Percentiles rank a stretch among this genome's conserved stretches.
Evolutionary conservation across 495 filamentous ascomycete species (phyloP).

Genomic region (Xylaria bambusicola): DNA sequence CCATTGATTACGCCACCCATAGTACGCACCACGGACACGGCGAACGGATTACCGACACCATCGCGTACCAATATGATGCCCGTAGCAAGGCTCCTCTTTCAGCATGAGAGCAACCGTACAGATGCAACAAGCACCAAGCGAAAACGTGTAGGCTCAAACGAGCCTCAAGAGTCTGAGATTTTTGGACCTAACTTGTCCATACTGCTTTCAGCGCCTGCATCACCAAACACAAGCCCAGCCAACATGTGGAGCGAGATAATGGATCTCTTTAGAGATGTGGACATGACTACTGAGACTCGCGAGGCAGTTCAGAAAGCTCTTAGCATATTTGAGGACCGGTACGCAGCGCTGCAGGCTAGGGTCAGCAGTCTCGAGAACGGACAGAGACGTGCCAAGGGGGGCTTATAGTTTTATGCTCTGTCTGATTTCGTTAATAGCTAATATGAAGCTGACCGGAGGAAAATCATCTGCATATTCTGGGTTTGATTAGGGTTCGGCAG

Average conservation of each 20-base stretch:
- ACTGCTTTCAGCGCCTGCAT: not conserved
- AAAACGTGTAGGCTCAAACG: conserved; percentile 13
- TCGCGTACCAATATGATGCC: conserved; percentile 26
- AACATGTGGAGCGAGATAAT: conserved; percentile 55
- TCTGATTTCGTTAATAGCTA: too few relatives aligned
- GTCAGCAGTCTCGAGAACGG: too few relatives aligned
- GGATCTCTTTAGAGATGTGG: conserved; percentile 51
- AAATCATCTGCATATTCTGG: too few relatives aligned
- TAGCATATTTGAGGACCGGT: conserved; percentile 56
- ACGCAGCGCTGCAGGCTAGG: too few relatives aligned
- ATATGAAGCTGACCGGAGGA: too few relatives aligned
- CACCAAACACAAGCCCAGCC: too few relatives aligned
- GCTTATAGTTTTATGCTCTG: too few relatives aligned
- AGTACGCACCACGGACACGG: not conserved
- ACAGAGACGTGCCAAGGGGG: too few relatives aligned
- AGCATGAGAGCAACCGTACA: not conserved
- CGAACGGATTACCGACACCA: conserved; percentile 28
- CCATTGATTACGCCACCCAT: conserved; percentile 3
- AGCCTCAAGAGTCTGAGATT: not conserved
- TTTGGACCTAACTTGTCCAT: conserved; percentile 13
- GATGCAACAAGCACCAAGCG: conserved; percentile 1
- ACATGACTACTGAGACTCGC: conserved; percentile 43
- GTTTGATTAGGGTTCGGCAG: too few relatives aligned
- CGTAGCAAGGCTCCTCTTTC: conserved; percentile 26
- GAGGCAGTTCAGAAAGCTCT: conserved; percentile 51